Conservation (phyloP, 176 grass and related monocot species). For the Leersia perrieri region DNA sequence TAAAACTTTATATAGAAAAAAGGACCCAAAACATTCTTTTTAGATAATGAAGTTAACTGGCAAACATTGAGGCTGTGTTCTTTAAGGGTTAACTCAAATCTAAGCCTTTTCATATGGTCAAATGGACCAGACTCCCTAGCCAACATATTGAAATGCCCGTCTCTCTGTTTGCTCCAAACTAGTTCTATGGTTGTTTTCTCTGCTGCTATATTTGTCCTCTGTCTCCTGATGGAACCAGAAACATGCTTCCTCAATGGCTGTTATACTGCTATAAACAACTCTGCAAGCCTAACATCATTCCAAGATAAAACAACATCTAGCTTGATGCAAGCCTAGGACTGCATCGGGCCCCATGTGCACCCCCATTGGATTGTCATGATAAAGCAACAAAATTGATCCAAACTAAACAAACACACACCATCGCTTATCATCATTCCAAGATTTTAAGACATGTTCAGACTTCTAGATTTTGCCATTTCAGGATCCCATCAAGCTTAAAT, state of each 20-base stretch:
- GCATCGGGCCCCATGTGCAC: neutral
- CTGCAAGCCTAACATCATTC: neutral
- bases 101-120: neutral
- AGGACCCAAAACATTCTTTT: neutral
- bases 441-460: constrained; percentile 7
- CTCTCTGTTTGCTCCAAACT: neutral
- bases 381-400: constrained; percentile 6
- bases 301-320: neutral
- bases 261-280: too few relatives aligned
- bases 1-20: neutral
- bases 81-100: neutral
- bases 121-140: neutral
- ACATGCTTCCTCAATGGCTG: too few relatives aligned
- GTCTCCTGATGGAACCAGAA: neutral
- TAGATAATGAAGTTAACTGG: too few relatives aligned
- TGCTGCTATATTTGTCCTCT: neutral
- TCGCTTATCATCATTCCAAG: neutral
- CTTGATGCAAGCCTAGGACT: too few relatives aligned
- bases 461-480: neutral
- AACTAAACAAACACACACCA: neutral
- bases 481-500: neutral
- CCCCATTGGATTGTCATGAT: neutral
- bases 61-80: neutral
- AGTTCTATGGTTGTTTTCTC: neutral
- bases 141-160: neutral